These are phyloP conservation scores for Microstroma glucosiphilum DNA, from an alignment of 1,284 basidiomycete genomes.

Conservation along the genomic window DNA sequence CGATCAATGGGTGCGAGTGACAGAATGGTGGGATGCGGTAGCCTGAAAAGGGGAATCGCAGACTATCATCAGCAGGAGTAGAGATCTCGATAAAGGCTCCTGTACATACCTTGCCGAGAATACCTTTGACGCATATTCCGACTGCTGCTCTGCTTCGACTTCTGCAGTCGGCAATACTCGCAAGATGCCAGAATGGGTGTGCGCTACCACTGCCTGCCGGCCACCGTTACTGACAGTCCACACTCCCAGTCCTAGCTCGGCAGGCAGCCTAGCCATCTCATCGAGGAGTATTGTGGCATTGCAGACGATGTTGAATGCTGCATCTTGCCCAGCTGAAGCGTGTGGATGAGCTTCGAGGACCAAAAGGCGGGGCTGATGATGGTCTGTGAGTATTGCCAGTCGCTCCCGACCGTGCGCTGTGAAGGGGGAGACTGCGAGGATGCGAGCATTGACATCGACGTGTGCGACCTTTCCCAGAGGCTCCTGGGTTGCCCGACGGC, in stretches of 20 bases:
- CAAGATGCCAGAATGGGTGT: slow-evolving; percentile 32
- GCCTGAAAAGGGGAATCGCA: slow-evolving; percentile 14
- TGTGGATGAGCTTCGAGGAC: slow-evolving; percentile 14
- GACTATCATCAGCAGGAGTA: neutral
- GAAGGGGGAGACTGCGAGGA: slow-evolving; percentile 20
- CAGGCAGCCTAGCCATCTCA: slow-evolving; percentile 29
- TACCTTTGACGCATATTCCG: slow-evolving; percentile 10
- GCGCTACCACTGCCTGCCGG: slow-evolving; percentile 21
- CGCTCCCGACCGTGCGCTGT: neutral
- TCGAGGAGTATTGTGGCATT: slow-evolving; percentile 25
- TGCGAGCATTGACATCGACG: slow-evolving; percentile 22
- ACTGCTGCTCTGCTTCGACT: slow-evolving; percentile 5
- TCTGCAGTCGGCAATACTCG: slow-evolving; percentile 22
- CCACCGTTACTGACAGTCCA: slow-evolving; percentile 15
- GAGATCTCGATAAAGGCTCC: neutral
- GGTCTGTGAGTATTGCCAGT: slow-evolving; percentile 31
- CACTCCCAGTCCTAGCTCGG: slow-evolving; percentile 27
- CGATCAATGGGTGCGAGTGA: slow-evolving; percentile 25
- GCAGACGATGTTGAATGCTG: slow-evolving; percentile 11
- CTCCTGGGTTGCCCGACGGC: neutral
- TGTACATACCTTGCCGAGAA: neutral
- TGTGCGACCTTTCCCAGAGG: slow-evolving; percentile 12
- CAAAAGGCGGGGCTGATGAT: slow-evolving; percentile 30
- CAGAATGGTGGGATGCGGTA: slow-evolving; percentile 40
- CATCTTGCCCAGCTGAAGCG: slow-evolving; percentile 1